These are phyloP conservation scores for Stagonosporopsis chrysanthemi DNA, from an alignment of 2,329 filamentous ascomycete species.

Conservation along the genomic window DNA sequence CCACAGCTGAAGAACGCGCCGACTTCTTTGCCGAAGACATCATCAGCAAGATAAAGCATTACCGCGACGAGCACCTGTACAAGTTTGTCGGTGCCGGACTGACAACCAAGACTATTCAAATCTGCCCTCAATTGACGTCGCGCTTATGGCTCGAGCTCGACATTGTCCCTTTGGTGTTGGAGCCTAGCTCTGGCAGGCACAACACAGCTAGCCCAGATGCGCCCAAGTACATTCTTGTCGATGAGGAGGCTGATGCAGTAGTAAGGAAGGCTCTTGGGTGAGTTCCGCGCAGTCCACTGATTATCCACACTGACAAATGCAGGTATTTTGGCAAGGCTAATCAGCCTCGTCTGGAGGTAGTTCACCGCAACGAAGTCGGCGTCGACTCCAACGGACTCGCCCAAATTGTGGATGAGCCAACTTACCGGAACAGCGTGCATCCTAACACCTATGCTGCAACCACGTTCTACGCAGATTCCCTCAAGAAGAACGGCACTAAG, in stretches of 20 bases:
- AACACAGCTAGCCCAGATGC: conserved; percentile 7
- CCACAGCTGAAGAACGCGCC: conserved; percentile 26
- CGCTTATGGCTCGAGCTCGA: conserved; percentile 80
- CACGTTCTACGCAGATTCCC: conserved; percentile 67
- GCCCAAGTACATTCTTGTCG: conserved; percentile 68
- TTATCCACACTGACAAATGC: not conserved
- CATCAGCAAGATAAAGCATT: conserved; percentile 63
- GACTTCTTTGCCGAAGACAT: conserved; percentile 64
- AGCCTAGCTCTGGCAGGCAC: conserved; percentile 23
- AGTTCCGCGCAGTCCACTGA: conserved; percentile 29
- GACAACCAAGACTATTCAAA: conserved; percentile 64
- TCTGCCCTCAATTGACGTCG: conserved; percentile 71
- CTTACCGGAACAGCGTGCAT: conserved; percentile 69
- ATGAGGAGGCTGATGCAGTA: conserved; percentile 84
- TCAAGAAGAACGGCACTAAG: conserved; percentile 70
- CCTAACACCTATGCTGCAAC: conserved; percentile 70
- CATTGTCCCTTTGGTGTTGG: conserved; percentile 73
- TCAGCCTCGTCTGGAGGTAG: conserved; percentile 71
- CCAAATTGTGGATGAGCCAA: conserved; percentile 63
- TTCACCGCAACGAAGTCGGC: conserved; percentile 72
- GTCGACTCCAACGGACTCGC: conserved; percentile 73
- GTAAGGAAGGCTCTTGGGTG: conserved; percentile 79
- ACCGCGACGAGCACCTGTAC: conserved; percentile 70
- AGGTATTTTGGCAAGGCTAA: conserved; percentile 73
- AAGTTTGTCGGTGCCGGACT: conserved; percentile 81